phyloP scores from a whole-genome alignment of 208 protist genomes.

The Leptomonas seymouri region DNA sequence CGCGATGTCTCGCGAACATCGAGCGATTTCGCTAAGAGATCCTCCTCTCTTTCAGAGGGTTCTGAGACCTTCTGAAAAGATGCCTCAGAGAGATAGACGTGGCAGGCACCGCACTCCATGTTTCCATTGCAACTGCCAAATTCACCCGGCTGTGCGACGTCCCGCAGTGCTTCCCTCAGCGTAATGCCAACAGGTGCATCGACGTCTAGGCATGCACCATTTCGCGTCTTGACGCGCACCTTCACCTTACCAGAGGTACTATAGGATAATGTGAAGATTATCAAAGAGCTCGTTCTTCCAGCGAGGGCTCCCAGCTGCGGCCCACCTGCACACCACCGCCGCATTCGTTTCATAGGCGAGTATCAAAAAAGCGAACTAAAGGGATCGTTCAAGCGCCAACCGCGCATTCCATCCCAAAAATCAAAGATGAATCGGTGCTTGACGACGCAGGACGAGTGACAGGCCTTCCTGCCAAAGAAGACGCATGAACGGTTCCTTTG shows the following conservation, averaged over 20 bases:
- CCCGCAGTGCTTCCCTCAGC: constrained; percentile 89
- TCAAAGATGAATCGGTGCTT: too few species aligned
- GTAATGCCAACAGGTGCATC: constrained; percentile 52
- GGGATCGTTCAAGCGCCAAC: too few species aligned
- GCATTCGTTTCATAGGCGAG: too few species aligned
- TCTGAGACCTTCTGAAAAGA: constrained; percentile 59
- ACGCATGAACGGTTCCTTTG: too few species aligned
- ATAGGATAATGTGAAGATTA: neutral
- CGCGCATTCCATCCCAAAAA: too few species aligned
- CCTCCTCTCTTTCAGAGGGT: constrained; percentile 67
- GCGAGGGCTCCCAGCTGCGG: too few species aligned
- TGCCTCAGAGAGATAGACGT: constrained; percentile 86
- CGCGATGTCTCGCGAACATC: constrained; percentile 42
- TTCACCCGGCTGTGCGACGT: constrained; percentile 51
- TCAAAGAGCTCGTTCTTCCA: neutral
- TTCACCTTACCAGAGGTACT: constrained; percentile 46
- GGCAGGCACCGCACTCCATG: constrained; percentile 94
- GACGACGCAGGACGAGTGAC: too few species aligned
- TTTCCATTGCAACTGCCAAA: constrained; percentile 90
- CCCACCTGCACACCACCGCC: too few species aligned
- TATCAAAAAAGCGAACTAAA: too few species aligned
- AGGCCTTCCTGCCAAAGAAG: too few species aligned
- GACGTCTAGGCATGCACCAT: constrained; percentile 20
- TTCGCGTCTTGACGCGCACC: constrained; percentile 38
- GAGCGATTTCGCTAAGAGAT: constrained; percentile 55